Base-by-base conservation (phyloP, 164 flowering plant genomes). In the Warburgia ugandensis region DNA sequence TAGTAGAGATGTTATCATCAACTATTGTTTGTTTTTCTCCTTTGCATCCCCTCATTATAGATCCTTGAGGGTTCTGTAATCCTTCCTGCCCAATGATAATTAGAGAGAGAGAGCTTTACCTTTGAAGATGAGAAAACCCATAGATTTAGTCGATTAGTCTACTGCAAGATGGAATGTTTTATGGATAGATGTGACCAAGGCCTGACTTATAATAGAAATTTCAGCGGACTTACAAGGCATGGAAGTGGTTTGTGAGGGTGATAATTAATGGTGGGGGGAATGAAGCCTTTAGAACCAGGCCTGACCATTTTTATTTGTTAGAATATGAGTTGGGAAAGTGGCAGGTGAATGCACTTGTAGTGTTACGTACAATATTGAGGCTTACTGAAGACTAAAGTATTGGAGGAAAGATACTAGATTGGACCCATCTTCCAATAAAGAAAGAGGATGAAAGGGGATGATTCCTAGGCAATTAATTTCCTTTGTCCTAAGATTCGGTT, bases 1-100 rank as follows among this genome's bases (percentile, higher is more conserved):
- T 68, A 43, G 41, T 23, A 31, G 22, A 39, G 28, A 40, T 45
- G 27, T 56, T 51, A 53, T 17, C 60, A 29, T 48, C 45, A 28
- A 38, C n/a, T 10, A n/a, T n/a, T n/a, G n/a, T n/a, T n/a, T n/a
- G 16, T 45, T 16, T 36, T 20, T 19, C 30, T 59, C 43, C 36
- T 57, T 40, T 29, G 26, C 26, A 33, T 45, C 50, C 47, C 50
- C 51, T 11, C 59, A 35, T 33, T 13, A 50, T 33, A 31, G 32
- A 6, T 30, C 30, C 42, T 42, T 29, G 9, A 42, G 41, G 45
- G 17, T 40, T 26, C 13, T 45, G 32, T 26, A 27, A 45, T 27
- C 5, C 42, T 29, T 45, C 4, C 47, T 38, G 22, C 6, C 0
- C 31, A 12, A 13, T 6, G 44, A 57, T 13, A 49, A 45, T 29